Percentiles rank a stretch among this genome's conserved stretches.
Evolutionary conservation across 352 stramenopile genomes (phyloP).

Genomic region (Thalassiosira exigua): DNA sequence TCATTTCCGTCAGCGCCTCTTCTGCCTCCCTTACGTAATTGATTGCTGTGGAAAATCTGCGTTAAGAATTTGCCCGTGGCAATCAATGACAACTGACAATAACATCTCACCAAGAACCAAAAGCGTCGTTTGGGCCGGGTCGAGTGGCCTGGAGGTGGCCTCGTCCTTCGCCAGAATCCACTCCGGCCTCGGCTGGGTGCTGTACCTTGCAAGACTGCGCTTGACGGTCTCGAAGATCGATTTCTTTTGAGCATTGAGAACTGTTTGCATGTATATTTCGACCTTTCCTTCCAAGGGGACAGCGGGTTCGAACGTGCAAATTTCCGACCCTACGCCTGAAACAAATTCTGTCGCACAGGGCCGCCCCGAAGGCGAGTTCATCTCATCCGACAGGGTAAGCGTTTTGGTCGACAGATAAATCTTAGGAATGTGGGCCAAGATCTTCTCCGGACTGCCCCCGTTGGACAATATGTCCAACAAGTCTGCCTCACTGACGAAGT

Average conservation of each 20-base stretch:
- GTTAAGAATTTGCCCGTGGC: too few relatives aligned
- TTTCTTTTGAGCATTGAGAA: conserved; percentile 92
- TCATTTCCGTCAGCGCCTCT: conserved; percentile 91
- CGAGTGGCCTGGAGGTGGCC: conserved; percentile 89
- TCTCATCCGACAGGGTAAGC: conserved; percentile 93
- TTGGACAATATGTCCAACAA: conserved; percentile 94
- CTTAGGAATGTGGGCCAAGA: conserved; percentile 92
- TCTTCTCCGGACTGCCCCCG: conserved; percentile 95
- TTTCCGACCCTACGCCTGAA: conserved; percentile 92
- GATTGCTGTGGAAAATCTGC: too few relatives aligned
- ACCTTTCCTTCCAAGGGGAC: conserved; percentile 94
- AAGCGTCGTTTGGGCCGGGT: conserved; percentile 92
- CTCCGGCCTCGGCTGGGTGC: conserved; percentile 90
- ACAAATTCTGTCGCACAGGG: conserved; percentile 88
- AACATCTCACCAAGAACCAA: too few relatives aligned
- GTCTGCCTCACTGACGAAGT: conserved; percentile 94
- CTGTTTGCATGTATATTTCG: conserved; percentile 96
- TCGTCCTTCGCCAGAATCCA: conserved; percentile 96
- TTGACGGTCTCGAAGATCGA: conserved; percentile 95
- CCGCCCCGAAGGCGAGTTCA: conserved; percentile 86
- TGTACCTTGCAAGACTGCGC: conserved; percentile 91
- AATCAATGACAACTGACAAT: too few relatives aligned
- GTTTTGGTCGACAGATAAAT: conserved; percentile 86
- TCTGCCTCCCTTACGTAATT: conserved; percentile 97
- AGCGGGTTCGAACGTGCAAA: conserved; percentile 91